Evolutionary conservation across 768 basidiomycete species (phyloP).

Genomic region (Pisolithus tinctorius): DNA sequence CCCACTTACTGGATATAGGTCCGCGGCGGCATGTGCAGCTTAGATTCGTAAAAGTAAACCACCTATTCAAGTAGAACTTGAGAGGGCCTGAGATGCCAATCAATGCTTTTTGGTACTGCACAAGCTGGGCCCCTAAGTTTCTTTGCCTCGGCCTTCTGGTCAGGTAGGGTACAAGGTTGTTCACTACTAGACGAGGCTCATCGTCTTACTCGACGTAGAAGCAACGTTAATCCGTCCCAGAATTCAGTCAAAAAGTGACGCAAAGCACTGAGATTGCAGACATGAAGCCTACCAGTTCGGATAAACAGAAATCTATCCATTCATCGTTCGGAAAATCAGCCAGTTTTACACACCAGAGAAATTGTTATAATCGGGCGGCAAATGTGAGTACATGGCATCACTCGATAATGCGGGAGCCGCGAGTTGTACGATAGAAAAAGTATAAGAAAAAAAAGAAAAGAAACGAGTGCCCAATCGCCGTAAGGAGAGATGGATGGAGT

Average conservation of each 20-base stretch:
- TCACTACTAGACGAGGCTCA: slow-evolving; percentile 78
- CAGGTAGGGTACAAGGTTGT: slow-evolving; percentile 68
- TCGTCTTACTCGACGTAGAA: slow-evolving; percentile 18
- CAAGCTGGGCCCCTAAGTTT: slow-evolving; percentile 40
- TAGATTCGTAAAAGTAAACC: too few relatives aligned
- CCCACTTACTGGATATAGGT: too few relatives aligned
- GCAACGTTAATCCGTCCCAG: too few relatives aligned
- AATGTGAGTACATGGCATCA: neutral
- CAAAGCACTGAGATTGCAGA: too few relatives aligned
- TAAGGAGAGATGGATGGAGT: neutral
- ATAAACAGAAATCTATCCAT: too few relatives aligned
- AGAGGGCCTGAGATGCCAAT: slow-evolving; percentile 69
- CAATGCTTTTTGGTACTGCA: slow-evolving; percentile 48
- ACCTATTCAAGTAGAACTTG: too few relatives aligned
- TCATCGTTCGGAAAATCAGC: too few relatives aligned
- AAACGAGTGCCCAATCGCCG: neutral
- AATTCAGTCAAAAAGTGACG: too few relatives aligned
- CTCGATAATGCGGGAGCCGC: neutral
- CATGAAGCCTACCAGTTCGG: too few relatives aligned
- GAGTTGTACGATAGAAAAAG: neutral
- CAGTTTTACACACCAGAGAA: neutral
- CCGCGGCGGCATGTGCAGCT: too few relatives aligned
- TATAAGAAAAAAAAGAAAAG: neutral
- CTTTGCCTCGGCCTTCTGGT: slow-evolving; percentile 56
- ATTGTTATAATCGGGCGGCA: neutral